These are phyloP conservation scores for Poronia punctata DNA, from an alignment of 495 filamentous ascomycete species.

Conservation along the genomic window DNA sequence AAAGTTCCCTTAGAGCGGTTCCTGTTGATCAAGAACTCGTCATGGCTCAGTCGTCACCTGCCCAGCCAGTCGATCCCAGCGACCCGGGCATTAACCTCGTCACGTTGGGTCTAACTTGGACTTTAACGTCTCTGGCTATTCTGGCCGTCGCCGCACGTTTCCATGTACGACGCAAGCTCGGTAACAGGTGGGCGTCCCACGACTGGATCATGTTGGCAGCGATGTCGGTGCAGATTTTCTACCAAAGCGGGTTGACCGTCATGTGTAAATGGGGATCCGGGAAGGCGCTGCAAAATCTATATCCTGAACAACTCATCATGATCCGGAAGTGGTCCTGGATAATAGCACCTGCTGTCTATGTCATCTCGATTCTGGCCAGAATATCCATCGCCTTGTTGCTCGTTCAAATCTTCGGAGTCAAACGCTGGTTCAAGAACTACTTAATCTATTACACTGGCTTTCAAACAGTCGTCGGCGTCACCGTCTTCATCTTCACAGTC, in stretches of 20 bases:
- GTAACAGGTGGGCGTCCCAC: not conserved
- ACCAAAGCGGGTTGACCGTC: conserved; percentile 2
- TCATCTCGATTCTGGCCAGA: not conserved
- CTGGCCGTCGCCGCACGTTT: not conserved
- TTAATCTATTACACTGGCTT: not conserved
- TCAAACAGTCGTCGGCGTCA: not conserved
- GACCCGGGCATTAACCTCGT: too few relatives aligned
- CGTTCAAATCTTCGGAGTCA: not conserved
- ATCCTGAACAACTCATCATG: too few relatives aligned
- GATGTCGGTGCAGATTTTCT: conserved; percentile 3
- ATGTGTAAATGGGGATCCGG: not conserved
- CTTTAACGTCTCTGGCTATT: not conserved
- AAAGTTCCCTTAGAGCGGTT: too few relatives aligned
- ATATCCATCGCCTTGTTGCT: not conserved
- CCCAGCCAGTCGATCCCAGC: too few relatives aligned
- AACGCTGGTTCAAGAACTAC: not conserved
- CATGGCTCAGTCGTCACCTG: too few relatives aligned
- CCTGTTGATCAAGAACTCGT: too few relatives aligned
- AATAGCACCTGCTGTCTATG: not conserved
- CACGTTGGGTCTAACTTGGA: not conserved
- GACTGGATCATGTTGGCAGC: conserved; percentile 13
- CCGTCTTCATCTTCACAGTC: too few relatives aligned
- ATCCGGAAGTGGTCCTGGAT: conserved; percentile 1
- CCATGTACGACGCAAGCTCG: not conserved
- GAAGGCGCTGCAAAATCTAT: too few relatives aligned